Evolutionary conservation across 768 basidiomycete genomes (phyloP).

Genomic region (Fibroporia radiculosa): DNA sequence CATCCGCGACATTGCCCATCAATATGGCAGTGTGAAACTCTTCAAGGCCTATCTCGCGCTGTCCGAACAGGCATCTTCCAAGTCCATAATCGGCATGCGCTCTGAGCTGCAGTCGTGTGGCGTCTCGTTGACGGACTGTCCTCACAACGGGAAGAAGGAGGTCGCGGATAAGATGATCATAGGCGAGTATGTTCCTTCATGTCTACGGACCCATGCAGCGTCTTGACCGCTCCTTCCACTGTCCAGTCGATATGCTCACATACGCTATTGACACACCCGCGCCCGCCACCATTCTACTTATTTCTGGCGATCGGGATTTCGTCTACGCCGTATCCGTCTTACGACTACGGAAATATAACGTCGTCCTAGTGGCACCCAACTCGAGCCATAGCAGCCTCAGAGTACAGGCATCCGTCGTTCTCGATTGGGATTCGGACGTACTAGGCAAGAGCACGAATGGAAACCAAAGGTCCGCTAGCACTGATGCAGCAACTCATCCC

Average conservation of each 20-base stretch:
- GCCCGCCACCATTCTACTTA: conserved; percentile 50
- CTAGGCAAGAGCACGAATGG: conserved; percentile 16
- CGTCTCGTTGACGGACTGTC: conserved; percentile 31
- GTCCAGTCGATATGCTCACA: conserved; percentile 57
- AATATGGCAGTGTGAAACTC: conserved; percentile 38
- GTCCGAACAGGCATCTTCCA: conserved; percentile 30
- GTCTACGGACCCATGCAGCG: no score
- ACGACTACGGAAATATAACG: conserved; percentile 14
- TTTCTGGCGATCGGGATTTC: conserved; percentile 64
- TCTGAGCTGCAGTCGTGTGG: conserved; percentile 43
- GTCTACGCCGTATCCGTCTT: conserved; percentile 43
- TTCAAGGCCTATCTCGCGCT: conserved; percentile 53
- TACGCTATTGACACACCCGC: conserved; percentile 54
- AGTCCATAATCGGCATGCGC: conserved; percentile 27
- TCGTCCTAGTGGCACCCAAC: conserved; percentile 25
- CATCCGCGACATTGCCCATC: conserved; percentile 37
- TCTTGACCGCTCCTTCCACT: neutral
- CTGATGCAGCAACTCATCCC: neutral
- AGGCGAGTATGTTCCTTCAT: conserved; percentile 21
- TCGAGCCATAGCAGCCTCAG: conserved; percentile 38
- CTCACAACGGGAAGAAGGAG: conserved; percentile 24
- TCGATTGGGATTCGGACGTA: conserved; percentile 46
- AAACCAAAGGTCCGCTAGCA: neutral
- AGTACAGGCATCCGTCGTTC: conserved; percentile 43
- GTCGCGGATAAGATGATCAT: conserved; percentile 47